Percentiles rank a stretch among this genome's conserved stretches.
Conservation (phyloP, 371 early-diverging fungal genomes). For the Batkoa obscura region DNA sequence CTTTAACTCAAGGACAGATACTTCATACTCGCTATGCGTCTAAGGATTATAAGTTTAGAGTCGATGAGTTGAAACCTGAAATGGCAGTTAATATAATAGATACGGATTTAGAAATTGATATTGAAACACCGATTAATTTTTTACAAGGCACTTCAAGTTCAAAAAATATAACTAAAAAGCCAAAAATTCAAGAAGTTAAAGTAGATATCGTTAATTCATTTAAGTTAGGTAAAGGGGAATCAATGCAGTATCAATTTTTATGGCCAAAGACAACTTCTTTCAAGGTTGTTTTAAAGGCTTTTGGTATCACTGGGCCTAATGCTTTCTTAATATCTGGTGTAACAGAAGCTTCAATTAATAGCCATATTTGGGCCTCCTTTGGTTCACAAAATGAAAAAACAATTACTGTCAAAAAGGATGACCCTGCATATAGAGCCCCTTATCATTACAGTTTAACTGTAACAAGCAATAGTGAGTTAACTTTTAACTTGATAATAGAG, state of each 20-base stretch:
- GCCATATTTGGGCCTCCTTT: not conserved
- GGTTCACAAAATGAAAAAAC: not conserved
- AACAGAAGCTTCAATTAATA: not conserved
- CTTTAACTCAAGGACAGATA: conserved; percentile 44
- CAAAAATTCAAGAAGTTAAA: no score
- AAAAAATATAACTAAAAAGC: no score
- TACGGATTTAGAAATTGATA: conserved; percentile 69
- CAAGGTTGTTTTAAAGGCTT: no score
- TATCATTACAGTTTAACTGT: not conserved
- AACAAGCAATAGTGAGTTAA: no score
- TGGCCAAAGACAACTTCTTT: no score
- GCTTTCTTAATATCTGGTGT: conserved; percentile 12
- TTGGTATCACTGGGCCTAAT: not conserved
- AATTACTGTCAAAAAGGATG: conserved; percentile 14
- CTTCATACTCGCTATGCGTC: conserved; percentile 35
- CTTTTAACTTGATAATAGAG: no score
- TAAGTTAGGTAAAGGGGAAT: no score
- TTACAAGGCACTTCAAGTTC: no score
- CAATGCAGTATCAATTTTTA: no score
- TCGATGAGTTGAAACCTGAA: conserved; percentile 43
- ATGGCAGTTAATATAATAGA: conserved; percentile 49
- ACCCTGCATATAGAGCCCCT: conserved; percentile 13
- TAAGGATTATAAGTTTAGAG: conserved; percentile 30
- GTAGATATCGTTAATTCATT: no score
- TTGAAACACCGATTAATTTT: conserved; percentile 30